Percentiles rank a stretch among this genome's conserved stretches.
Evolutionary conservation across 2,329 filamentous ascomycete genomes (phyloP).

Genomic region (Fusarium globosum): DNA sequence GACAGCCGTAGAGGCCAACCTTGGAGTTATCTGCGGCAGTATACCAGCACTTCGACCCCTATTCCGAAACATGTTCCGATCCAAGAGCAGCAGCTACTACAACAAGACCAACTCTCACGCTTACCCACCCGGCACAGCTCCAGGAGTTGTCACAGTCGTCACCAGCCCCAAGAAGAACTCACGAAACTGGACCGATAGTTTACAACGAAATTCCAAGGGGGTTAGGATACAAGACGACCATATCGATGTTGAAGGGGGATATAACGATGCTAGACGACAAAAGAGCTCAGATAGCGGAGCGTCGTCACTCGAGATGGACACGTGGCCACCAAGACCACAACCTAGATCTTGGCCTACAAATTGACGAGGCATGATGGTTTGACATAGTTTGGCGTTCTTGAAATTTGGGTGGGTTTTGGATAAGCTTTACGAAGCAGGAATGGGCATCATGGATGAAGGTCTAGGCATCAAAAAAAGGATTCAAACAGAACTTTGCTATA

Average conservation of each 20-base stretch:
- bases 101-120: conserved; percentile 35
- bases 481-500: conserved; percentile 7
- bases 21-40: conserved; percentile 56
- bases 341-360: conserved; percentile 33
- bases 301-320: conserved; percentile 41
- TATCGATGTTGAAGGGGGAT: conserved; percentile 36
- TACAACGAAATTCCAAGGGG: conserved; percentile 38
- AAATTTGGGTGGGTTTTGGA: background rate
- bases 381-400: conserved; percentile 27
- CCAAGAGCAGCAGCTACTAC: conserved; percentile 41
- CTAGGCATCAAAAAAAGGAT: background rate
- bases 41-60: conserved; percentile 50
- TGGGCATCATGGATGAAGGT: background rate
- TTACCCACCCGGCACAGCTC: conserved; percentile 31
- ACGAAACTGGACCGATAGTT: conserved; percentile 34
- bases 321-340: conserved; percentile 36
- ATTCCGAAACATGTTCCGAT: conserved; percentile 41
- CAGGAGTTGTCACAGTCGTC: conserved; percentile 28
- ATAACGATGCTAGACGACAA: conserved; percentile 19
- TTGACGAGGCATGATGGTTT: conserved; percentile 12
- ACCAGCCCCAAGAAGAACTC: conserved; percentile 25
- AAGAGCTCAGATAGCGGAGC: conserved; percentile 33
- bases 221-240: conserved; percentile 42
- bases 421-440: conserved; percentile 7
- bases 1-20: conserved; percentile 55